These are phyloP conservation scores for Leptomonas seymouri DNA, from an alignment of 208 protist species.

Conservation along the genomic window DNA sequence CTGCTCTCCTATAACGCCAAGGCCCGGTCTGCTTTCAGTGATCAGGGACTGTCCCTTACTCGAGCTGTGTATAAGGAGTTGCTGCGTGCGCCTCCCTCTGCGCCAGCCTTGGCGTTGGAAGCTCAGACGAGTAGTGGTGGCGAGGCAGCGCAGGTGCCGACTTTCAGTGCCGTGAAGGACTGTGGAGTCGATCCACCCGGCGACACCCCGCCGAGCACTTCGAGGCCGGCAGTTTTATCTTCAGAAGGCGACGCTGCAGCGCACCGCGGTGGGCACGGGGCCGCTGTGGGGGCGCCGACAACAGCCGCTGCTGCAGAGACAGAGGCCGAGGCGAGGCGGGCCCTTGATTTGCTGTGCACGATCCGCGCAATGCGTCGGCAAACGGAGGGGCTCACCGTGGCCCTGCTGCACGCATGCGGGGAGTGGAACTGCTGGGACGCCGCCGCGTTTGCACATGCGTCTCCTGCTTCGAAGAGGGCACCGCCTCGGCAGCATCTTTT, in stretches of 20 bases:
- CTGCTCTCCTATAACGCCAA: conserved; percentile 28
- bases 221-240: too few relatives aligned
- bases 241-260: background rate
- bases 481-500: conserved; percentile 28
- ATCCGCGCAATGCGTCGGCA: conserved; percentile 56
- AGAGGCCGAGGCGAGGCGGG: conserved; percentile 30
- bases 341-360: conserved; percentile 38
- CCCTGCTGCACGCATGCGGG: conserved; percentile 52
- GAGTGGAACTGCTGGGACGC: conserved; percentile 57
- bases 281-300: background rate
- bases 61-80: conserved; percentile 19
- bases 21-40: background rate
- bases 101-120: background rate
- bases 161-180: too few relatives aligned
- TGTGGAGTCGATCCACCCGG: too few relatives aligned
- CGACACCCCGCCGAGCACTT: too few relatives aligned
- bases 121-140: background rate
- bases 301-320: conserved; percentile 4
- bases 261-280: background rate
- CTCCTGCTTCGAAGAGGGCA: background rate
- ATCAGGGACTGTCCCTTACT: conserved; percentile 16
- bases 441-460: background rate
- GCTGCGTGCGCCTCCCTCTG: background rate
- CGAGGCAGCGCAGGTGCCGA: background rate
- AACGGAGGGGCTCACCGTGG: conserved; percentile 56